These are phyloP conservation scores for Wallemia mellicola DNA, from an alignment of 1,284 basidiomycete genomes.

Conservation along the genomic window DNA sequence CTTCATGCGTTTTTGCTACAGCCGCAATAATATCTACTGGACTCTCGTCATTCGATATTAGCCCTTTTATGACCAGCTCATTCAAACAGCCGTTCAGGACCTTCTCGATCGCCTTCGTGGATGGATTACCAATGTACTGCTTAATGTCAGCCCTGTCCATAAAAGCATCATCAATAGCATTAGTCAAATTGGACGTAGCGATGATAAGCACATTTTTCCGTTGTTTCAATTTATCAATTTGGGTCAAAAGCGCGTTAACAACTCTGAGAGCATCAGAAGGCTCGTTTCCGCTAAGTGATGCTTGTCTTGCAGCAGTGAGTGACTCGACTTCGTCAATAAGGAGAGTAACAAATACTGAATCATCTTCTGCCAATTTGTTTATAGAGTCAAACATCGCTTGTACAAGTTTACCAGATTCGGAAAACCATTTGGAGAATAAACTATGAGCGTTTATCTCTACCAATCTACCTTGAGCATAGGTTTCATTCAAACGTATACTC, in stretches of 20 bases:
- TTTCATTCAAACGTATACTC: constrained; percentile 54
- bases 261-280: constrained; percentile 85
- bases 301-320: constrained; percentile 67
- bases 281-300: constrained; percentile 77
- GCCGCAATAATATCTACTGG: neutral
- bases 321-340: constrained; percentile 96
- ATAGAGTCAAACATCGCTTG: constrained; percentile 73
- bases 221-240: constrained; percentile 79
- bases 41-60: neutral
- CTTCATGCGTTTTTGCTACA: neutral
- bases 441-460: constrained; percentile 96
- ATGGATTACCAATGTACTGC: constrained; percentile 72
- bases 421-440: constrained; percentile 88
- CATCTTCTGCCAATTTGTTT: constrained; percentile 51
- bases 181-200: constrained; percentile 82
- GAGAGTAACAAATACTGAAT: constrained; percentile 68
- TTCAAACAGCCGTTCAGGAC: neutral
- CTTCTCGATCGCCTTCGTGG: constrained; percentile 42
- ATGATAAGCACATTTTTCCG: constrained; percentile 81
- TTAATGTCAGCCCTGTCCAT: constrained; percentile 90
- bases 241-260: constrained; percentile 87
- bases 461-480: constrained; percentile 39
- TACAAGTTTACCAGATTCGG: constrained; percentile 91
- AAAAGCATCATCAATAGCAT: constrained; percentile 83
- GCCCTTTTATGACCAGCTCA: neutral